Evolutionary conservation across 31 red algal species (phyloP).

Genomic region (Odonthalia washingtoniensis): DNA sequence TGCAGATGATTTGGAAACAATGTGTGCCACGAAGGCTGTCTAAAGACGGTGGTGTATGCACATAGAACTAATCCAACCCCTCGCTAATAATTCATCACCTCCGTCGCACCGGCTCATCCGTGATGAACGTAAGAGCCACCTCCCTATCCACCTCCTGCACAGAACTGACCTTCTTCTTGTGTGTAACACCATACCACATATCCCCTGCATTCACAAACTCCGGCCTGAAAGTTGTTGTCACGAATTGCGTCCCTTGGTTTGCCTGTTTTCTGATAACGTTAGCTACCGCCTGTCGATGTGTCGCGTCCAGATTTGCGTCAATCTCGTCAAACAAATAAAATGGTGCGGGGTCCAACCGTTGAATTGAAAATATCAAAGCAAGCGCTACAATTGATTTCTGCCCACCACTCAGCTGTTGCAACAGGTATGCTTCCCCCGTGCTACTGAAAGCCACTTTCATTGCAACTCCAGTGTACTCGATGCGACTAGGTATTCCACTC

Average conservation of each 20-base stretch:
- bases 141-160: slow-evolving; percentile 63
- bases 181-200: slow-evolving; percentile 92
- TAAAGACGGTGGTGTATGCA: too few species aligned
- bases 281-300: slow-evolving; percentile 85
- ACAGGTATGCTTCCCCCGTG: slow-evolving; percentile 72
- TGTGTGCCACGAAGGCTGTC: too few species aligned
- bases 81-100: too few species aligned
- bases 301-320: slow-evolving; percentile 94
- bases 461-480: slow-evolving; percentile 76
- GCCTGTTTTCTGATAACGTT: slow-evolving; percentile 75
- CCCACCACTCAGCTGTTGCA: slow-evolving; percentile 92
- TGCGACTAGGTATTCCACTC: neutral
- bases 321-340: slow-evolving; percentile 99
- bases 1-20: too few species aligned
- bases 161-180: slow-evolving; percentile 75
- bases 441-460: slow-evolving; percentile 89
- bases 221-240: slow-evolving; percentile 96
- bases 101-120: slow-evolving; percentile 53
- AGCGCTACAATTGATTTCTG: slow-evolving; percentile 97
- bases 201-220: slow-evolving; percentile 92
- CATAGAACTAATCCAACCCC: too few species aligned
- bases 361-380: slow-evolving; percentile 96
- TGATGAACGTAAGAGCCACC: slow-evolving; percentile 70
- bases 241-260: slow-evolving; percentile 84
- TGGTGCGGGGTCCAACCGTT: slow-evolving; percentile 97